Evolutionary conservation across 768 basidiomycete genomes (phyloP).

Genomic region (Rhizopogon vinicolor): DNA sequence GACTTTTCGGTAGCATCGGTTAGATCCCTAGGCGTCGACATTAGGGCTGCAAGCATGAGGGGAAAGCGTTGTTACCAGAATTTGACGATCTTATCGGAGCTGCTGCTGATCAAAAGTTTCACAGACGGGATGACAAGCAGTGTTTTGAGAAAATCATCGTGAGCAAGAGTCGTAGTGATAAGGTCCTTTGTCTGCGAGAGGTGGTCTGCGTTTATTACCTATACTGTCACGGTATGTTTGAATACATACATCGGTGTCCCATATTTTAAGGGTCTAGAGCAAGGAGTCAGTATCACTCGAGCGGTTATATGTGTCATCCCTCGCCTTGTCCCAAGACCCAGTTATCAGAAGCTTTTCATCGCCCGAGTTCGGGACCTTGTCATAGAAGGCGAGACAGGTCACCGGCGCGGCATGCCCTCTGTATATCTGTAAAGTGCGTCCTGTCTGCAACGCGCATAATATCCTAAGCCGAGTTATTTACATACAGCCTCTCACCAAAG

Average conservation of each 20-base stretch:
- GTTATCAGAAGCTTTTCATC: slow-evolving; percentile 64
- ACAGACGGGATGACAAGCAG: slow-evolving; percentile 67
- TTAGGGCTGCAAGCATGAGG: neutral
- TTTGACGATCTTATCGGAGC: slow-evolving; percentile 85
- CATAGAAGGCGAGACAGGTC: slow-evolving; percentile 71
- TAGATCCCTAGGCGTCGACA: slow-evolving; percentile 51
- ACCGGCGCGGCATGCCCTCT: slow-evolving; percentile 88
- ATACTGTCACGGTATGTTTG: neutral
- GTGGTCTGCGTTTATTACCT: slow-evolving; percentile 2
- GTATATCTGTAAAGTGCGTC: slow-evolving; percentile 71
- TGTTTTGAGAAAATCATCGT: slow-evolving; percentile 89
- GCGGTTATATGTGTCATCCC: slow-evolving; percentile 5
- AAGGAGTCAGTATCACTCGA: slow-evolving; percentile 7
- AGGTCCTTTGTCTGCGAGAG: slow-evolving; percentile 57
- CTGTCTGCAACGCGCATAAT: slow-evolving; percentile 48
- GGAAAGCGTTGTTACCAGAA: slow-evolving; percentile 60
- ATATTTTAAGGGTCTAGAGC: slow-evolving; percentile 76
- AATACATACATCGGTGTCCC: slow-evolving; percentile 65
- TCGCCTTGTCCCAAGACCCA: slow-evolving; percentile 91
- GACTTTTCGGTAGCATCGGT: slow-evolving; percentile 39
- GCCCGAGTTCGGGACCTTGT: slow-evolving; percentile 33
- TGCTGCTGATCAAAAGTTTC: slow-evolving; percentile 72
- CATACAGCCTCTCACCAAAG: neutral
- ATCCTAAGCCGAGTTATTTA: neutral
- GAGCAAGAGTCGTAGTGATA: slow-evolving; percentile 70